Evolutionary conservation across 805 yeast genomes (phyloP).

Genomic region (Sugiyamaella qingdaonensis): DNA sequence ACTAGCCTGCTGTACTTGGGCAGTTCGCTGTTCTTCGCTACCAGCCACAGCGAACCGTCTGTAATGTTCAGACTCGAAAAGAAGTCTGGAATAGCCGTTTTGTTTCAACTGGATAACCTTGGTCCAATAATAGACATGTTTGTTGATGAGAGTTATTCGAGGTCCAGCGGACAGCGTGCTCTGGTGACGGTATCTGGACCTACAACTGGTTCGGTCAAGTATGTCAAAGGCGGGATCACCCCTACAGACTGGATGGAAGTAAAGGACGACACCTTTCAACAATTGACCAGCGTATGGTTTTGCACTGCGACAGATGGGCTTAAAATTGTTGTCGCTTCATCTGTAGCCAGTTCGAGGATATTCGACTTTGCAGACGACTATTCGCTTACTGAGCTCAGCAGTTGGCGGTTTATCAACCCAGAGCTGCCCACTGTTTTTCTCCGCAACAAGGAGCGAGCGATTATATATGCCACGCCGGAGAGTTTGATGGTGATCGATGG

Average conservation of each 20-base stretch:
- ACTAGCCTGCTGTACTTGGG: neutral
- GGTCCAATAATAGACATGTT: conserved; percentile 3
- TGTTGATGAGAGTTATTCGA: neutral
- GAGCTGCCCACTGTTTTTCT: neutral
- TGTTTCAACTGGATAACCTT: conserved; percentile 3
- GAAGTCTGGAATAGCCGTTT: neutral
- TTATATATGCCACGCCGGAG: neutral
- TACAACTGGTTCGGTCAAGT: neutral
- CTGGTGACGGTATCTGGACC: neutral
- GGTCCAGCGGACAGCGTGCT: neutral
- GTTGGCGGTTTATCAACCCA: neutral
- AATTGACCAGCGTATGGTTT: neutral
- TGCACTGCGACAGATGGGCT: neutral
- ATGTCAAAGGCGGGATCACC: neutral
- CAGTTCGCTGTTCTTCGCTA: neutral
- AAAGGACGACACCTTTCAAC: neutral
- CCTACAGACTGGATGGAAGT: neutral
- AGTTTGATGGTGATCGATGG: neutral
- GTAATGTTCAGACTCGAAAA: neutral
- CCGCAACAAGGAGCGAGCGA: neutral
- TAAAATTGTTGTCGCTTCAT: neutral
- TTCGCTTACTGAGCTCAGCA: neutral
- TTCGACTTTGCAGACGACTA: neutral
- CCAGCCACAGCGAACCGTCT: neutral
- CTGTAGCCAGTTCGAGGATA: neutral